Evolutionary conservation across 805 yeast genomes (phyloP).

Genomic region (Metschnikowia lochheadii): DNA sequence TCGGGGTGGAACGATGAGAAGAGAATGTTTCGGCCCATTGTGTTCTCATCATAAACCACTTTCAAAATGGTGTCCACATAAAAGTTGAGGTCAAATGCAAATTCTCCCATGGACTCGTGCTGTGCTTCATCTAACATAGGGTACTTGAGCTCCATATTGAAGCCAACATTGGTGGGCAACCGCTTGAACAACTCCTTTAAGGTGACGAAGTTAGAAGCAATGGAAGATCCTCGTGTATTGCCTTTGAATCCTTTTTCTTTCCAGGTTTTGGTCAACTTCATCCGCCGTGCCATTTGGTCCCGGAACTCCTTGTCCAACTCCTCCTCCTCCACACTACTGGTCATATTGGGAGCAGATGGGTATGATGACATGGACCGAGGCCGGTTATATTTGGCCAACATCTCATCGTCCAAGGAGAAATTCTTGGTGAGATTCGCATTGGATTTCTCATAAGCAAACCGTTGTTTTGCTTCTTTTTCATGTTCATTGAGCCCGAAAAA

Average conservation of each 20-base stretch:
- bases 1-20: conserved; percentile 96
- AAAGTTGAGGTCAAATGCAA: conserved; percentile 75
- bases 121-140: conserved; percentile 95
- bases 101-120: conserved; percentile 79
- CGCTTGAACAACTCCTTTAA: conserved; percentile 78
- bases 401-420: conserved; percentile 35
- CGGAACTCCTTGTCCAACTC: conserved; percentile 36
- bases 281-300: conserved; percentile 50
- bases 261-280: conserved; percentile 86
- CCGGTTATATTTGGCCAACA: conserved; percentile 28
- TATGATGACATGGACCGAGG: conserved; percentile 40
- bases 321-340: conserved; percentile 23
- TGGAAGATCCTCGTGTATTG: conserved; percentile 82
- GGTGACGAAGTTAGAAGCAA: conserved; percentile 90
- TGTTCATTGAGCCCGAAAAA: conserved; percentile 55
- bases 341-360: conserved; percentile 31
- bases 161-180: conserved; percentile 80
- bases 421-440: conserved; percentile 17
- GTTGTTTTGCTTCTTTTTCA: conserved; percentile 11
- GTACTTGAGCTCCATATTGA: conserved; percentile 90
- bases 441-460: conserved; percentile 9
- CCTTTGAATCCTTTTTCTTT: conserved; percentile 86
- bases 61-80: conserved; percentile 86
- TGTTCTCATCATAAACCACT: conserved; percentile 69
- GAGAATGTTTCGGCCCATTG: conserved; percentile 76